Percentiles rank a stretch among this genome's conserved stretches.
Conservation (phyloP, 257 asterid species). For the Solanum dulcamara region DNA sequence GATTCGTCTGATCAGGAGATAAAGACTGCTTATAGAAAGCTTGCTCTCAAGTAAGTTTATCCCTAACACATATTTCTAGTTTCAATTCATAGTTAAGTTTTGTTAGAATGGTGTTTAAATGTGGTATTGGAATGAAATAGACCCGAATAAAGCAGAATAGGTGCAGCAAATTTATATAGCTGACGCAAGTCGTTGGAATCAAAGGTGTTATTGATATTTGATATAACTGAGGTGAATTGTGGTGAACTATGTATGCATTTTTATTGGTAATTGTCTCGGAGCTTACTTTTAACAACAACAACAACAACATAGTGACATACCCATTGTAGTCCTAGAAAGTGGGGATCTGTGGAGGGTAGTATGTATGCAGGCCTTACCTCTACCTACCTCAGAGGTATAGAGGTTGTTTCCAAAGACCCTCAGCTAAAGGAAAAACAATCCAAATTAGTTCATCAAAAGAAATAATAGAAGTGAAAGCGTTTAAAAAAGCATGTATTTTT, state of each 20-base stretch:
- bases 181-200: background rate
- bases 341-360: no score
- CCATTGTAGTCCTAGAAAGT: no score
- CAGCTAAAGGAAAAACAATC: no score
- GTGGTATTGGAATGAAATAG: background rate
- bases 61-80: background rate
- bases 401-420: no score
- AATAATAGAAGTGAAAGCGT: no score
- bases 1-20: constrained; percentile 96
- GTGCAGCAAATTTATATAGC: background rate
- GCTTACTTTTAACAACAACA: background rate
- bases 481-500: no score
- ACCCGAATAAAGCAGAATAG: background rate
- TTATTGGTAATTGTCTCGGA: background rate
- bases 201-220: background rate
- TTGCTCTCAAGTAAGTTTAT: constrained; percentile 82
- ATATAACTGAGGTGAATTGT: background rate
- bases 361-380: no score
- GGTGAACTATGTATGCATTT: background rate
- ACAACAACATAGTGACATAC: no score
- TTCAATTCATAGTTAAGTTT: background rate
- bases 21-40: constrained; percentile 93
- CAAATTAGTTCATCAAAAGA: no score
- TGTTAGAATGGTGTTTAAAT: background rate
- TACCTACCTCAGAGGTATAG: no score